These are phyloP conservation scores for Sarcomyxa edulis DNA, from an alignment of 768 basidiomycete genomes.

Conservation along the genomic window DNA sequence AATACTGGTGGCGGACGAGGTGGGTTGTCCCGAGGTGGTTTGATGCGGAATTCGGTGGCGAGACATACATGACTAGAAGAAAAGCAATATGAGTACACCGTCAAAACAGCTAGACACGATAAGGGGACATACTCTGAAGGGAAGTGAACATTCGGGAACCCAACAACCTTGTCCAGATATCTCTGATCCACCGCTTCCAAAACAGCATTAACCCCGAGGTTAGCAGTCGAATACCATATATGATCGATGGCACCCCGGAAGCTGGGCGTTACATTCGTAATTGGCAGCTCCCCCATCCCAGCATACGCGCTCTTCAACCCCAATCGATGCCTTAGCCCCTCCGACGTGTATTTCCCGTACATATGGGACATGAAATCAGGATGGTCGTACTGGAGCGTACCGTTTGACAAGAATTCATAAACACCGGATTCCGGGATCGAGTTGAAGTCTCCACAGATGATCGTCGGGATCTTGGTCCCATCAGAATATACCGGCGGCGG, in stretches of 20 bases:
- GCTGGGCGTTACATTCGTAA: constrained; percentile 89
- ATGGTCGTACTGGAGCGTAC: constrained; percentile 66
- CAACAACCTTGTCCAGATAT: constrained; percentile 88
- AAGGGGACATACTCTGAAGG: constrained; percentile 82
- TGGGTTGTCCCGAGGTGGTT: constrained; percentile 51
- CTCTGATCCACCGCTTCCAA: constrained; percentile 79
- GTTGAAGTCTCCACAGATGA: constrained; percentile 97
- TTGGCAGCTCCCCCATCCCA: constrained; percentile 41
- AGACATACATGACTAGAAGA: constrained; percentile 64
- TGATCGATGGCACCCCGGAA: constrained; percentile 90
- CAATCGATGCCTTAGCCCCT: constrained; percentile 77
- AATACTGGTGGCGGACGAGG: constrained; percentile 18
- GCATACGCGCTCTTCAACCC: constrained; percentile 85
- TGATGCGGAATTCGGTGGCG: constrained; percentile 72
- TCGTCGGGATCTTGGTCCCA: constrained; percentile 82
- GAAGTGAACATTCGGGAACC: constrained; percentile 96
- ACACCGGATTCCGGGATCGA: constrained; percentile 83
- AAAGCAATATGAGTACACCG: constrained; percentile 2
- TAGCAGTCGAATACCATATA: constrained; percentile 82
- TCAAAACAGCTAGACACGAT: constrained; percentile 2
- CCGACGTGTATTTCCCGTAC: constrained; percentile 90
- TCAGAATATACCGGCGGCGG: constrained; percentile 72
- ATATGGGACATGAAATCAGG: constrained; percentile 88
- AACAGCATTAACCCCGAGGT: constrained; percentile 74
- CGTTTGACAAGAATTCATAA: constrained; percentile 83